Conservation (phyloP, 73 alveolate genomes). For the Symbiodinium pilosum region DNA sequence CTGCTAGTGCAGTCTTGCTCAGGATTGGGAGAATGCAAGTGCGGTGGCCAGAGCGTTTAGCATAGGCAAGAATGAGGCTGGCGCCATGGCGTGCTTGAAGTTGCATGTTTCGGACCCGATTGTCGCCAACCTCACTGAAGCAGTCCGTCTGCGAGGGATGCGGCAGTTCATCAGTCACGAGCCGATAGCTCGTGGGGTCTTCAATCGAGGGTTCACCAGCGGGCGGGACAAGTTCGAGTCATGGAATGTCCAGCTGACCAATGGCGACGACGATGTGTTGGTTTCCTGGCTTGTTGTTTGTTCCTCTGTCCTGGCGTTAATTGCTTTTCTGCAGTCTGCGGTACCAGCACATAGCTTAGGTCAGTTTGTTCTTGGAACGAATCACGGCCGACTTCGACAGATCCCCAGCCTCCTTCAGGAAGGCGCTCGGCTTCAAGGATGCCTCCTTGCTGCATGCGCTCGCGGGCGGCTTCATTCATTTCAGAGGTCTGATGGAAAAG, state of each 20-base stretch:
- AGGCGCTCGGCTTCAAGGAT: neutral
- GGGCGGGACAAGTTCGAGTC: neutral
- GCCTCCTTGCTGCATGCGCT: neutral
- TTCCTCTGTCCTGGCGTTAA: neutral
- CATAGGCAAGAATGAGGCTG: neutral
- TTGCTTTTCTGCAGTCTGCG: too few relatives aligned
- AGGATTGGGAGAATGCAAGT: neutral
- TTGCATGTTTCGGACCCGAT: neutral
- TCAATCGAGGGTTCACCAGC: neutral
- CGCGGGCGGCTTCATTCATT: neutral
- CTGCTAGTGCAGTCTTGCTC: neutral
- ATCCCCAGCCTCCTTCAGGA: neutral
- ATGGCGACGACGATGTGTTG: neutral
- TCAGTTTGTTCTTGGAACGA: neutral
- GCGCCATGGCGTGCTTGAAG: neutral
- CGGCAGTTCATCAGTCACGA: neutral
- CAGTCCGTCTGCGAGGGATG: neutral
- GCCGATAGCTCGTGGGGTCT: neutral
- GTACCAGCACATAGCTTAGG: too few relatives aligned
- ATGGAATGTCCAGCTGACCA: neutral
- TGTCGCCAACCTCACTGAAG: neutral
- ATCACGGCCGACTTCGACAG: neutral
- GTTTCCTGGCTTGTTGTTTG: neutral
- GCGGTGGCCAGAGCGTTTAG: neutral
- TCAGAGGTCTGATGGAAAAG: neutral